These are phyloP conservation scores for Monoraphidium neglectum DNA, from an alignment of 139 green algal species.

Conservation along the genomic window DNA sequence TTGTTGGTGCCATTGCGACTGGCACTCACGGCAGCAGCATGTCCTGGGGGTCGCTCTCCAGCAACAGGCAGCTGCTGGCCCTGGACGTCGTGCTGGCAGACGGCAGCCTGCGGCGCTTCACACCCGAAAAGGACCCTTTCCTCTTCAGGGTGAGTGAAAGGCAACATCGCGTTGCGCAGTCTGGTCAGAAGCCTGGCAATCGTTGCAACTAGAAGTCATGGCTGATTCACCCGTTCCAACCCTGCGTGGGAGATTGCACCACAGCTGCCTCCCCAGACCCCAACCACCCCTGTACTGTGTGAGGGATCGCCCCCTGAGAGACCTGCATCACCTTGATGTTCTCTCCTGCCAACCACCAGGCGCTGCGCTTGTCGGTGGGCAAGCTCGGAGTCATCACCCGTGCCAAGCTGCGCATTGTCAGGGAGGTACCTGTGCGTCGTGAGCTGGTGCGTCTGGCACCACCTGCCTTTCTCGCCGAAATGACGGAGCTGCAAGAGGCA, in stretches of 20 bases:
- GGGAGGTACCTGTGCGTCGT: constrained; percentile 34
- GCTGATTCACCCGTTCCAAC: too few relatives aligned
- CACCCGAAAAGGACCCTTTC: constrained; percentile 54
- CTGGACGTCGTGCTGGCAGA: constrained; percentile 34
- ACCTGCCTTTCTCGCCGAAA: constrained; percentile 27
- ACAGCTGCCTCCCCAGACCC: too few relatives aligned
- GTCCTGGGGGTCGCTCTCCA: constrained; percentile 57
- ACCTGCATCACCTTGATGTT: too few relatives aligned
- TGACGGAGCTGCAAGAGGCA: constrained; percentile 29
- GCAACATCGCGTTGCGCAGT: too few relatives aligned
- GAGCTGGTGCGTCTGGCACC: constrained; percentile 32
- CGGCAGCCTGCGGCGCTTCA: constrained; percentile 47
- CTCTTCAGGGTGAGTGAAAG: constrained; percentile 44
- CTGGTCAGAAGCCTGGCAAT: too few relatives aligned
- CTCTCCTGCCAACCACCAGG: too few relatives aligned
- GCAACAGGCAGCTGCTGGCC: constrained; percentile 49
- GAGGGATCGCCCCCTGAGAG: too few relatives aligned
- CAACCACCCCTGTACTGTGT: too few relatives aligned
- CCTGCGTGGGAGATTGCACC: too few relatives aligned
- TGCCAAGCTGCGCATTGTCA: constrained; percentile 49
- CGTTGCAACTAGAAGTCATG: too few relatives aligned
- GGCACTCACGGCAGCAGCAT: constrained; percentile 79
- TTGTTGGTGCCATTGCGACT: constrained; percentile 85
- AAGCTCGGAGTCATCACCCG: constrained; percentile 57
- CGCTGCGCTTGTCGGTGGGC: constrained; percentile 47